Evolutionary conservation across 208 protist species (phyloP), one percentile per base, ranked within the genome.

Genomic region (Trypanosoma scelopori): DNA sequence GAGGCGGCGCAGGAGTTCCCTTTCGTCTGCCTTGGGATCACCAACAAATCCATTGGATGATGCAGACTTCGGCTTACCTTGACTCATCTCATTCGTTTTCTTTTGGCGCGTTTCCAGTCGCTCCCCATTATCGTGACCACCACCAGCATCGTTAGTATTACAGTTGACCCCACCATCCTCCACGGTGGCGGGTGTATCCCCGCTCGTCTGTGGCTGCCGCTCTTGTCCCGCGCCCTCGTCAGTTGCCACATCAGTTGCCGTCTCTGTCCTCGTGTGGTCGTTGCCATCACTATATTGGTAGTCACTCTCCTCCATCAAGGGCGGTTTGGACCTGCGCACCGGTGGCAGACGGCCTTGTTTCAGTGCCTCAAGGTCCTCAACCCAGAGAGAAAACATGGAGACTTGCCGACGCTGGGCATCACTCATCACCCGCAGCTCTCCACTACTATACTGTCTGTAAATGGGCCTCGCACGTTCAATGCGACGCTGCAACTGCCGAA

Each of bases 331-430:
- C 39, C 3, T 48, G 20, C 55, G 60, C 20, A 46, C 25, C 7
- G 61, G 58, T 12, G 76, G 76, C 0, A 78, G 23, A 27, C 61
- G 65, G 16, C 76, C 70, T 37, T 70, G 42, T 11, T 61, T 63
- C 20, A 81, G 30, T 43, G 65, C 47, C 32, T 63, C 65, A 18
- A 78, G 55, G 48, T 67, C 71, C 32, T 55, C 35, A 23, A 78
- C 27, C 59, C 53, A 78, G 41, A 63, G 20, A 15, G 76, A 45
- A 49, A 65, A 81, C 65, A 57, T 55, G 1, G 56, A 27, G 7
- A 81, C 55, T 25, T 65, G 52, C 35, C 48, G 48, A 20, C 61
- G 37, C 57, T 78, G 59, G 3, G 53, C 66, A 0, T 73, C 65
- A 41, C 20, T 74, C 53, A 81, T 46, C 23, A 66, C 61, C 4